A percentile compares a stretch with the other conserved stretches of the same genome.
Evolutionary conservation across 306 rosid species (phyloP).

Genomic region (Oxytropis ochrocephala): DNA sequence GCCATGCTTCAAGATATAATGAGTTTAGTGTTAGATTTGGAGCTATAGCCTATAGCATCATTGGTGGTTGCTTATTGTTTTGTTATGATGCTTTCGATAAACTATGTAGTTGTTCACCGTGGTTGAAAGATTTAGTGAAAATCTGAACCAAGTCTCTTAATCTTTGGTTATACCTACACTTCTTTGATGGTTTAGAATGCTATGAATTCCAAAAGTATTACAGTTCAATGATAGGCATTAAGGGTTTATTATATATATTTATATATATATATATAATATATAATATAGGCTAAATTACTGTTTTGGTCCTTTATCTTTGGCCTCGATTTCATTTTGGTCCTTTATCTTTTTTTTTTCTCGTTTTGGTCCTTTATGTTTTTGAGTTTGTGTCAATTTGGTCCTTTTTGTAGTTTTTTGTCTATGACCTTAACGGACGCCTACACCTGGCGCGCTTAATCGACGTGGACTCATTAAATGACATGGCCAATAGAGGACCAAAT

Average conservation of each 20-base stretch:
- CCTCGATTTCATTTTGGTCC: too few species aligned
- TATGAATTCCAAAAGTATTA: background rate
- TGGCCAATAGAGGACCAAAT: too few species aligned
- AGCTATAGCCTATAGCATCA: background rate
- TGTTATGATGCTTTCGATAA: constrained; percentile 4
- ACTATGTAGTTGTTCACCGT: background rate
- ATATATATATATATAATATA: too few species aligned
- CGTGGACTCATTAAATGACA: too few species aligned
- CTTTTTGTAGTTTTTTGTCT: too few species aligned
- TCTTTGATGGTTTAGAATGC: constrained; percentile 10
- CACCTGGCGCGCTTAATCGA: too few species aligned
- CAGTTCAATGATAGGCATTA: background rate
- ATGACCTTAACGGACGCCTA: too few species aligned
- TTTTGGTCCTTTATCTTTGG: too few species aligned
- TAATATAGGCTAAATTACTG: too few species aligned
- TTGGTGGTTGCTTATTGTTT: background rate
- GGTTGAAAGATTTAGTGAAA: background rate
- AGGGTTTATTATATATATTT: background rate
- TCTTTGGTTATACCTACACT: background rate
- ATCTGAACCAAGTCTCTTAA: constrained; percentile 2
- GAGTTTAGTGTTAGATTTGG: background rate
- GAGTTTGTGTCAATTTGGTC: too few species aligned
- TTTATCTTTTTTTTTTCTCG: too few species aligned
- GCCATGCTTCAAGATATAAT: background rate
- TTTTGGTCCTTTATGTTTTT: too few species aligned